Evolutionary conservation across 192 early-diverging fungal genomes (phyloP).

Genomic region (Rhizoclosmatium sp.): DNA sequence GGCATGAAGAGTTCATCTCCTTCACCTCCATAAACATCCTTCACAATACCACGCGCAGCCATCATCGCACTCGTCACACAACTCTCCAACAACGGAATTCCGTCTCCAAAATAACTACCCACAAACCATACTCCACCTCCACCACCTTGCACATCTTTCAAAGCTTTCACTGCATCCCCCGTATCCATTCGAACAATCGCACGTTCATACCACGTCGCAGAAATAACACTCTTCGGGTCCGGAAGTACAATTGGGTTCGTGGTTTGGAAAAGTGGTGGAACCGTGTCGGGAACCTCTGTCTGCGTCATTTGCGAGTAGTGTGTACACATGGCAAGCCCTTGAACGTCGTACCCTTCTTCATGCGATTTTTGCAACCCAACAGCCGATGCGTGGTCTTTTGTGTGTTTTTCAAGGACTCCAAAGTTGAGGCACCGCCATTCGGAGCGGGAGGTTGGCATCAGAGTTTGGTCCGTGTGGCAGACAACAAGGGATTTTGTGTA

Average conservation of each 20-base stretch:
- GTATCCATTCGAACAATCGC: conserved; percentile 49
- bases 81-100: conserved; percentile 63
- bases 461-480: conserved; percentile 55
- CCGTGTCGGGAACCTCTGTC: conserved; percentile 18
- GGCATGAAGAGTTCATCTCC: conserved; percentile 22
- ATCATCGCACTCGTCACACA: conserved; percentile 56
- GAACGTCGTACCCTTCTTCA: conserved; percentile 39
- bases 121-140: conserved; percentile 57
- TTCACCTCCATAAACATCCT: conserved; percentile 2
- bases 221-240: conserved; percentile 36
- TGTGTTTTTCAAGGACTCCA: conserved; percentile 36
- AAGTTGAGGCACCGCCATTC: conserved; percentile 61
- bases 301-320: conserved; percentile 51
- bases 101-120: conserved; percentile 54
- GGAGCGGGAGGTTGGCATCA: conserved; percentile 49
- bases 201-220: conserved; percentile 55
- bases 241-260: conserved; percentile 57
- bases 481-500: conserved; percentile 56
- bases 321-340: conserved; percentile 45
- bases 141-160: conserved; percentile 48
- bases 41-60: conserved; percentile 43
- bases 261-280: conserved; percentile 51
- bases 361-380: background rate
- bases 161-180: conserved; percentile 32
- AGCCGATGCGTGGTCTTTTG: background rate